Percentiles rank a stretch among this genome's conserved stretches.
phyloP scores from a whole-genome alignment of 139 green algal genomes.

The Ettlia oleoabundans region DNA sequence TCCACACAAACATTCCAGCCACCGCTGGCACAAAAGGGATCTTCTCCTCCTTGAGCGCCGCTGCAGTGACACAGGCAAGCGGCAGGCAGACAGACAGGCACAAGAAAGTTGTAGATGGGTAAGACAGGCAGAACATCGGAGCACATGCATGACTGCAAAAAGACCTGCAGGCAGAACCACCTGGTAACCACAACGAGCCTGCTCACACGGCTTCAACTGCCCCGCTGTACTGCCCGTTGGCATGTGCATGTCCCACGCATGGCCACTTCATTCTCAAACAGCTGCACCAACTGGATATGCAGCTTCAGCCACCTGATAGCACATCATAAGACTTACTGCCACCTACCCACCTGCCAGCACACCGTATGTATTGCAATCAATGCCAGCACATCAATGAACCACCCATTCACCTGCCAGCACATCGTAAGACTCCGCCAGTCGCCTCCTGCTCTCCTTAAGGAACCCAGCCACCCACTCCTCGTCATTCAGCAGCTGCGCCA shows the following conservation, averaged over 20 bases:
- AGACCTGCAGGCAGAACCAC: no score
- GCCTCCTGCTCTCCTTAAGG: conserved; percentile 56
- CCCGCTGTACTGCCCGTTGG: no score
- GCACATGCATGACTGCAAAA: not conserved
- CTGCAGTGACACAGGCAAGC: conserved; percentile 34
- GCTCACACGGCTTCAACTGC: no score
- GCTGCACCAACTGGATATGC: no score
- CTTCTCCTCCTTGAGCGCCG: conserved; percentile 47
- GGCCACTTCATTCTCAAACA: no score
- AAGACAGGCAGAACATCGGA: not conserved
- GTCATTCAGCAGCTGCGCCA: conserved; percentile 62
- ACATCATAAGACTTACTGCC: no score
- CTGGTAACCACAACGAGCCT: no score
- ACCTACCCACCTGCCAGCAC: no score
- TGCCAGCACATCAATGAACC: no score
- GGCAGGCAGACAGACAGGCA: not conserved
- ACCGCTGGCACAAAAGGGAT: conserved; percentile 61
- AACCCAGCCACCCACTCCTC: conserved; percentile 57
- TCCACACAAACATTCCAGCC: conserved; percentile 79
- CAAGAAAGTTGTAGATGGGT: not conserved
- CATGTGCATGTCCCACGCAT: no score
- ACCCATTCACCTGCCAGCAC: conserved; percentile 50
- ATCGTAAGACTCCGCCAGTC: conserved; percentile 57
- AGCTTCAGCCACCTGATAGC: no score
- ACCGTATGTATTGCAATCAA: no score